Evolutionary conservation across 371 early-diverging fungal species (phyloP), one percentile per base, ranked within the genome.

Genomic region (Haplosporangium sp.): DNA sequence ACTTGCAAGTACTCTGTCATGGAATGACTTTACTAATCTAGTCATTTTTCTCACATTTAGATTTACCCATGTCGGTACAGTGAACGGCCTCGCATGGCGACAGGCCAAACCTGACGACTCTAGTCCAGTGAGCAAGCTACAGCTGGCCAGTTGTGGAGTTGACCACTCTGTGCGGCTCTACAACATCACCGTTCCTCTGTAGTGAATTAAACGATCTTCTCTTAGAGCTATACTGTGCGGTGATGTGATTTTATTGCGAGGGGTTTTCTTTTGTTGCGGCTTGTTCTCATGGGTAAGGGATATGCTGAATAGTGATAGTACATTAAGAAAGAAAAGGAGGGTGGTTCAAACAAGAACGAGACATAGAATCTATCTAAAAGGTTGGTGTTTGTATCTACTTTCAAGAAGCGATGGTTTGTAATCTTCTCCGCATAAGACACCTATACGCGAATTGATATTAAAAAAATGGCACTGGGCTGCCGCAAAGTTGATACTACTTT

Each of bases 101-200:
- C n/a, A 68, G 56, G 48, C 38, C 53, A 57, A 54, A 16, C 46
- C 40, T 20, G 67, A 46, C 29, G 41, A 18, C 0, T 20, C 38
- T 14, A 57, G 62, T 3, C 14, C 23, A 7, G 10, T 6, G 20
- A 59, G 48, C 10, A 59, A 64, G 41, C 76, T 87, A 67, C 91
- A 89, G 62, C 75, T 92, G 52, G 94, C 92, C 12, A 89, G 88
- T 51, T 89, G 84, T 52, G 90, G 92, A n/a, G 88, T 88, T 54
- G 94, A 95, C 83, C 88, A 89, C 58, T 87, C 93, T 51, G 90
- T 94, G 18, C 88, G 93, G 48, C 81, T 94, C 38, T 86, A 89
- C 40, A 85, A 86, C 47, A 72, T 92, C 29, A 29, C 4, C 4
- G 29, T 29, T 58, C 70, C 81, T 42, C 59, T 67, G 47, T 23